Evolutionary conservation across 2,329 filamentous ascomycete genomes (phyloP), one percentile per base, ranked within the genome.

Genomic region (Trichoderma oligosporum): DNA sequence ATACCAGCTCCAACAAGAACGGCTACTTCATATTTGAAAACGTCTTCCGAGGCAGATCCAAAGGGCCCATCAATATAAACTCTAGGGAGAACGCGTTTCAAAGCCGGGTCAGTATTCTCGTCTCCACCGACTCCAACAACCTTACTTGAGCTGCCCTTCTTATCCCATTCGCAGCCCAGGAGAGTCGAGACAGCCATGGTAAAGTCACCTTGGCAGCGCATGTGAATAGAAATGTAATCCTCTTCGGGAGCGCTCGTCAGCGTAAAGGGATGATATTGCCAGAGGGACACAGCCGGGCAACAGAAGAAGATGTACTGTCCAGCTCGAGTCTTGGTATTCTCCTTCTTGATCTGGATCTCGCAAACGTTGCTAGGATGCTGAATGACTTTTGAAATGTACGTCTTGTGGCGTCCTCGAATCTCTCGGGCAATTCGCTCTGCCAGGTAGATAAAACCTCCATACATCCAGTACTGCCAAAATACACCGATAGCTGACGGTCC

Each of bases 301-400:
- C 88, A 93, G 65, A 94, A 80, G 76, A 93, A 93, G 66, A 95
- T 93, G 75, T 94, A 94, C 80, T 91, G 88, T 49, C 90, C 90
- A 18, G 89, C 88, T 52, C 82, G 81, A 3, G 88, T 91, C 78
- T 87, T 91, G 42, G 89, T 92, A 73, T 91, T 78, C 68, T 92
- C 88, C 74, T 94, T 94, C 79, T 93, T 92, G 76, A 95, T 91
- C 75, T 94, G 90, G 60, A 95, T 92, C 74, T 95, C 90, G 70
- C 88, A 89, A 16, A 95, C 90, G 67, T 91, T 91, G 77, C 88
- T 91, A 7, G 89, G 89, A 71, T 95, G 89, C 75, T 94, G 89
- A 62, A 95, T 86, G 61, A 95, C 90, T 76, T 94, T 94, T 62
- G 88, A 91, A 60, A 95, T 88, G 70, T 88, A 91, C 14, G 89